A percentile compares a stretch with the other conserved stretches of the same genome.
Evolutionary conservation across 108 stramenopile genomes (phyloP).

Genomic region (Poteriospumella lacustris): DNA sequence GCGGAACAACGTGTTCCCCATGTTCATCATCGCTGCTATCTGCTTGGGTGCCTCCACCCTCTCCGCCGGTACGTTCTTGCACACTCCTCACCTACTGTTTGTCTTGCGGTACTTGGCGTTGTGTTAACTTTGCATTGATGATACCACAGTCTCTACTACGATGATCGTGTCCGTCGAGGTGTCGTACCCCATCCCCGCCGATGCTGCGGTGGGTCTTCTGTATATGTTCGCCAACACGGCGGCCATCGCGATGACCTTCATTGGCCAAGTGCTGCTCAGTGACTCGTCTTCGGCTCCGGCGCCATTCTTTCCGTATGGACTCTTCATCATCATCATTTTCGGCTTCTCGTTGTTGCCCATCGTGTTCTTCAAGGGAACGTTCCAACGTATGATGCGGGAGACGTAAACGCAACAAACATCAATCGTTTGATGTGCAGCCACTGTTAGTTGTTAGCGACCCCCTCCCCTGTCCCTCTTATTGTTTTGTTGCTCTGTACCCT

Average conservation of each 20-base stretch:
- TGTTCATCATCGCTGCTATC: not conserved
- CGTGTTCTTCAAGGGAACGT: too few species aligned
- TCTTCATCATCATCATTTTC: not conserved
- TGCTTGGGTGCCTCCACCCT: not conserved
- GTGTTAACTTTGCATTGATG: not conserved
- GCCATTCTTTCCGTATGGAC: constrained; percentile 26
- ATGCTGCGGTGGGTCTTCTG: not conserved
- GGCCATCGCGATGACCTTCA: constrained; percentile 18
- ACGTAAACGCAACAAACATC: too few species aligned
- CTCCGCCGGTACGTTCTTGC: not conserved
- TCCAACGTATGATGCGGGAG: too few species aligned
- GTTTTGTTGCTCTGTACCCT: too few species aligned
- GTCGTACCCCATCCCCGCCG: constrained; percentile 9
- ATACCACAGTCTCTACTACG: not conserved
- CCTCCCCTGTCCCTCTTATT: too few species aligned
- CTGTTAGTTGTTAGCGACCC: too few species aligned
- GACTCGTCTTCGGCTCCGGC: not conserved
- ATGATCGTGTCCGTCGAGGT: constrained; percentile 6
- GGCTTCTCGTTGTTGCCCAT: too few species aligned
- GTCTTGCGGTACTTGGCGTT: too few species aligned
- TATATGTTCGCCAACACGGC: constrained; percentile 1
- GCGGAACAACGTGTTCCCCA: not conserved
- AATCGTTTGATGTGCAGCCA: too few species aligned
- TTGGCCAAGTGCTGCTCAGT: constrained; percentile 5
- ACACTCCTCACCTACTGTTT: too few species aligned